Base-by-base conservation (phyloP, 225 moss, liverwort and hornwort species). In the Asterella californica region DNA sequence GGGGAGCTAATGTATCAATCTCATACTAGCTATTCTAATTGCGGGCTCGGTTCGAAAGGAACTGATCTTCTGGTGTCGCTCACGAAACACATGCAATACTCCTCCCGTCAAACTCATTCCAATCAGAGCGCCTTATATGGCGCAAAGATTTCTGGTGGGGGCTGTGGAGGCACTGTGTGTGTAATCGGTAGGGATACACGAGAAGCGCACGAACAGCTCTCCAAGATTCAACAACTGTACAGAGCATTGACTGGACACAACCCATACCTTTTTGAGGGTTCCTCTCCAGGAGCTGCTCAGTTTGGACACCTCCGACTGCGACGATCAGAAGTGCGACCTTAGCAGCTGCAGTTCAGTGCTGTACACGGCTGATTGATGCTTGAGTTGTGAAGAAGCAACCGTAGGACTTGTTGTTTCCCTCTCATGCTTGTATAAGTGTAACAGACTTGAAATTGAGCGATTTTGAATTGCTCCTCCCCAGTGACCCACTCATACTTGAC, bases 1-100 rank as follows among this genome's bases (percentile, higher is more conserved):
- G 92, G 93, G 45, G 96, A 96, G 84, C 88, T 94, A 4, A 96
- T 96, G 96, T 93, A 91, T 84, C 96, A 94, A 92, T 91, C 96
- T 78, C 94, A 96, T 82, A 74, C 84, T 65, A 89, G 96, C 93
- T 94, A 96, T 84, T 94, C 94, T 65, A 93, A 85, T 62, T 94
- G 94, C 86, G 93, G 91, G 54, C 86, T 96, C 78, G 94, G 94
- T 57, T 93, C 96, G 54, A 83, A 90, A 78, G 94, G 94, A 82
- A 96, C 96, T 67, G 94, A 96, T 81, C 84, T 84, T 25, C 84
- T 96, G 67, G 94, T 96, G 32, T 57, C 85, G 15, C 87, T 94
- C 61, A 84, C 88, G 27, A 91, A 77, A 78, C 83, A 90, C 65
- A 81, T 85, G 66, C 82, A 83, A 24, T 78, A 50, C 50, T 32